These are phyloP conservation scores for Fusarium continuum DNA, from an alignment of 2,329 filamentous ascomycete genomes.

Conservation along the genomic window DNA sequence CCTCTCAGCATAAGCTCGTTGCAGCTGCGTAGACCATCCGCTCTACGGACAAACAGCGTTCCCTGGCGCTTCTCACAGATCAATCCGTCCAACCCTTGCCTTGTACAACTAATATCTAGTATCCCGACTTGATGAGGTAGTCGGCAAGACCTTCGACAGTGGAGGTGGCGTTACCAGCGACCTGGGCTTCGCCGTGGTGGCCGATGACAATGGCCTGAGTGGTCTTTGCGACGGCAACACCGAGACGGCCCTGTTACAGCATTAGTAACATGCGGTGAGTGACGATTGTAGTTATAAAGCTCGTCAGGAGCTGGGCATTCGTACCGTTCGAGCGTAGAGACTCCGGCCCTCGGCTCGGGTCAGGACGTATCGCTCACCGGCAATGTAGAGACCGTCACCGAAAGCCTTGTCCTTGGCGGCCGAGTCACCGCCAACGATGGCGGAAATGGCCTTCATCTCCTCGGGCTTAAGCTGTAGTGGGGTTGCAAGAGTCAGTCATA, in stretches of 20 bases:
- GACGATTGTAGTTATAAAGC: not conserved
- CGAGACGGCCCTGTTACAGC: slow-evolving; percentile 71
- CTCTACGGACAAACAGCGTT: slow-evolving; percentile 28
- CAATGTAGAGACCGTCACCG: slow-evolving; percentile 77
- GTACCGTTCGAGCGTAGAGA: slow-evolving; percentile 87
- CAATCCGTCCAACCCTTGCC: slow-evolving; percentile 7
- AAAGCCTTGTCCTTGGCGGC: slow-evolving; percentile 72
- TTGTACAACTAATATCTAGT: slow-evolving; percentile 61
- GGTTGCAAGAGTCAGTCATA: slow-evolving; percentile 17
- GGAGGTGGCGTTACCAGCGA: slow-evolving; percentile 78
- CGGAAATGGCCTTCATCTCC: slow-evolving; percentile 67
- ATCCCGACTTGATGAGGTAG: slow-evolving; percentile 82
- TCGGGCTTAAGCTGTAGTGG: slow-evolving; percentile 51
- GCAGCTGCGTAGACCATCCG: slow-evolving; percentile 33
- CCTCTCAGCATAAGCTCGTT: slow-evolving; percentile 37
- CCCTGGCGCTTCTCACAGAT: slow-evolving; percentile 16
- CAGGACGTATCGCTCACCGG: slow-evolving; percentile 80
- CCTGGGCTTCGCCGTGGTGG: slow-evolving; percentile 79
- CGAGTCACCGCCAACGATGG: slow-evolving; percentile 58
- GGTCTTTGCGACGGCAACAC: slow-evolving; percentile 86
- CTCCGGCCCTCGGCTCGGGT: slow-evolving; percentile 79
- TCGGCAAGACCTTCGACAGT: slow-evolving; percentile 86
- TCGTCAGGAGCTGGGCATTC: slow-evolving; percentile 29
- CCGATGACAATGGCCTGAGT: slow-evolving; percentile 87
- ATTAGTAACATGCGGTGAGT: slow-evolving; percentile 1